These are phyloP conservation scores for Cladosporium sphaerospermum DNA, from an alignment of 2,329 filamentous ascomycete genomes.

Conservation along the genomic window DNA sequence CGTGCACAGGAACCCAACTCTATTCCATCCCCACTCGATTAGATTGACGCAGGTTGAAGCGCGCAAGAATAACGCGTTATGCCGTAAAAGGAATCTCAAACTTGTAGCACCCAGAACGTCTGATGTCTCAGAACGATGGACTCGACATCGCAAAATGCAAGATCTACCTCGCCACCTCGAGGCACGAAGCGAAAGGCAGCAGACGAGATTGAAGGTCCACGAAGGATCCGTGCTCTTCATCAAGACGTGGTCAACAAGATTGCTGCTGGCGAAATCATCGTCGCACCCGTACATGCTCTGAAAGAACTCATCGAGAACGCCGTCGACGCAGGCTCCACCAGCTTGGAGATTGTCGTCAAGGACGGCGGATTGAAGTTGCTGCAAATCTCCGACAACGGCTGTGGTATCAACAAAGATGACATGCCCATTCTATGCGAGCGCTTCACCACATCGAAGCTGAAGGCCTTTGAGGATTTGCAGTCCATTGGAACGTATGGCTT, in stretches of 20 bases:
- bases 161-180: constrained; percentile 20
- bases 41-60: no score
- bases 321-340: constrained; percentile 92
- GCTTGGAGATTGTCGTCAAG: constrained; percentile 84
- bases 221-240: constrained; percentile 68
- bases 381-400: constrained; percentile 95
- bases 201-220: constrained; percentile 31
- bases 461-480: constrained; percentile 83
- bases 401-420: constrained; percentile 91
- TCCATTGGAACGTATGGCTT: constrained; percentile 97
- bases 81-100: no score
- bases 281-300: constrained; percentile 89
- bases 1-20: no score
- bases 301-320: constrained; percentile 97
- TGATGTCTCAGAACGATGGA: neutral
- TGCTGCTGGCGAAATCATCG: constrained; percentile 95
- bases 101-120: no score
- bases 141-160: neutral
- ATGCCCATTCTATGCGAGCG: constrained; percentile 86
- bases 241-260: constrained; percentile 97
- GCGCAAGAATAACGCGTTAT: no score
- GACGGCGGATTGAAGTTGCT: constrained; percentile 91
- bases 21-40: no score
- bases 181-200: constrained; percentile 30
- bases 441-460: constrained; percentile 94